Percentiles rank a stretch among this genome's conserved stretches.
These are phyloP conservation scores for Clarireedia homoeocarpa DNA, from an alignment of 2,329 filamentous ascomycete species.

Conservation along the genomic window DNA sequence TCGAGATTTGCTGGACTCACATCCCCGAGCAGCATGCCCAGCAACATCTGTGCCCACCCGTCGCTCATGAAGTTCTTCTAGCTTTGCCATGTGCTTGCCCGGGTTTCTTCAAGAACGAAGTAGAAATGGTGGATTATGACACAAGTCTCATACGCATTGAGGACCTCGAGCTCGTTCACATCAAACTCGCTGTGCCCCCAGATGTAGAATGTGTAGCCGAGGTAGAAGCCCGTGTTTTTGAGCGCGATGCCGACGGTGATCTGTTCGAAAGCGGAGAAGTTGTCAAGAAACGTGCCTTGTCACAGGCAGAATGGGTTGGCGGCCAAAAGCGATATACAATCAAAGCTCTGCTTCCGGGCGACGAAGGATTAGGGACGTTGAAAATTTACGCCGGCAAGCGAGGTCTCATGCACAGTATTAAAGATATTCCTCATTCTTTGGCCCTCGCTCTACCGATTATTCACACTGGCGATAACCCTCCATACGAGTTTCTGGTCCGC, in stretches of 20 bases:
- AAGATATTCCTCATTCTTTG: slow-evolving; percentile 88
- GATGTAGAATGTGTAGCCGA: slow-evolving; percentile 91
- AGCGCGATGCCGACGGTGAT: slow-evolving; percentile 81
- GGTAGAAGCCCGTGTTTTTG: slow-evolving; percentile 76
- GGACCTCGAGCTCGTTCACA: slow-evolving; percentile 85
- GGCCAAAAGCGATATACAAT: slow-evolving; percentile 87
- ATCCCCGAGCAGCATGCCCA: slow-evolving; percentile 80
- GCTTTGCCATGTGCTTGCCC: slow-evolving; percentile 82
- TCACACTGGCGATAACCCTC: slow-evolving; percentile 85
- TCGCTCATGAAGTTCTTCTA: slow-evolving; percentile 77
- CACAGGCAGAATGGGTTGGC: slow-evolving; percentile 85
- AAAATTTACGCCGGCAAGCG: slow-evolving; percentile 92
- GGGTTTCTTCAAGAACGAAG: slow-evolving; percentile 73
- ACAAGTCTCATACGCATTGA: slow-evolving; percentile 80
- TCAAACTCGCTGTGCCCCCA: slow-evolving; percentile 78
- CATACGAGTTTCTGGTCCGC: slow-evolving; percentile 85
- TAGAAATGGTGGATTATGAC: slow-evolving; percentile 84
- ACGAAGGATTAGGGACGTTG: slow-evolving; percentile 79
- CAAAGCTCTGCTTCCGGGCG: slow-evolving; percentile 84
- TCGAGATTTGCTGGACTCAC: slow-evolving; percentile 92
- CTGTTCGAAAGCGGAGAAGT: slow-evolving; percentile 86
- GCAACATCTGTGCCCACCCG: slow-evolving; percentile 85
- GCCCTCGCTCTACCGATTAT: slow-evolving; percentile 85
- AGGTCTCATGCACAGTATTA: slow-evolving; percentile 94
- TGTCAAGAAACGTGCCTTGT: slow-evolving; percentile 75